phyloP scores from a whole-genome alignment of 1,284 basidiomycete species.

The Moesziomyces sp. region DNA sequence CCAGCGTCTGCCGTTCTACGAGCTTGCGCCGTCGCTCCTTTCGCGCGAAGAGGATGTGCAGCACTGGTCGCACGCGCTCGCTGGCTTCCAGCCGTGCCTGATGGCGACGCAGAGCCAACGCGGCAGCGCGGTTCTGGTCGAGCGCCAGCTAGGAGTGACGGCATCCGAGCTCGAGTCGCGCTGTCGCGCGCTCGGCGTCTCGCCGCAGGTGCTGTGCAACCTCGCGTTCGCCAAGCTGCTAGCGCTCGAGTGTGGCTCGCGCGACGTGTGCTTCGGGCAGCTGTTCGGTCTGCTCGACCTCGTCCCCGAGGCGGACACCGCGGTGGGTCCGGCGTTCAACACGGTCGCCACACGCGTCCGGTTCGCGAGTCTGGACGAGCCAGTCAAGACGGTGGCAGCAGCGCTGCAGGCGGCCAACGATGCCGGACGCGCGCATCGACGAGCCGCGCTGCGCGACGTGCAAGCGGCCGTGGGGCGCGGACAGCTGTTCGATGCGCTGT shows the following conservation, averaged over 20 bases:
- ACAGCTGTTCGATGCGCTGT: conserved; percentile 57
- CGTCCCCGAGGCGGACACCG: conserved; percentile 45
- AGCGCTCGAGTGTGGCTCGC: conserved; percentile 28
- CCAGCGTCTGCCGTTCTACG: conserved; percentile 29
- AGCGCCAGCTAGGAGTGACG: conserved; percentile 15
- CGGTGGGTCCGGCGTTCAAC: conserved; percentile 62
- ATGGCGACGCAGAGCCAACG: conserved; percentile 4
- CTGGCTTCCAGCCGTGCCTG: conserved; percentile 25
- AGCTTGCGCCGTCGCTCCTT: conserved; percentile 50
- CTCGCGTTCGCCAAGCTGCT: conserved; percentile 58
- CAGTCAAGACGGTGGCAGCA: conserved; percentile 16
- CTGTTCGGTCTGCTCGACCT: conserved; percentile 56
- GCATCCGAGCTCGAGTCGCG: conserved; percentile 21
- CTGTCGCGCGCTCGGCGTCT: conserved; percentile 41
- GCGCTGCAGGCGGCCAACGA: conserved; percentile 49
- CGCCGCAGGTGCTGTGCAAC: conserved; percentile 55
- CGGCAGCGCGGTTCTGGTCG: conserved; percentile 13
- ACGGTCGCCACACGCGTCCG: conserved; percentile 56
- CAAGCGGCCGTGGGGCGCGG: conserved; percentile 23
- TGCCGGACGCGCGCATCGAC: conserved; percentile 50
- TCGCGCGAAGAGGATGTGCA: conserved; percentile 37
- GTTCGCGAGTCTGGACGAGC: conserved; percentile 17
- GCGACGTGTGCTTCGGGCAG: conserved; percentile 63
- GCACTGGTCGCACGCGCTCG: conserved; percentile 44
- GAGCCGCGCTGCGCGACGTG: conserved; percentile 56